Evolutionary conservation across 306 rosid species (phyloP).

Genomic region (Geum urbanum): DNA sequence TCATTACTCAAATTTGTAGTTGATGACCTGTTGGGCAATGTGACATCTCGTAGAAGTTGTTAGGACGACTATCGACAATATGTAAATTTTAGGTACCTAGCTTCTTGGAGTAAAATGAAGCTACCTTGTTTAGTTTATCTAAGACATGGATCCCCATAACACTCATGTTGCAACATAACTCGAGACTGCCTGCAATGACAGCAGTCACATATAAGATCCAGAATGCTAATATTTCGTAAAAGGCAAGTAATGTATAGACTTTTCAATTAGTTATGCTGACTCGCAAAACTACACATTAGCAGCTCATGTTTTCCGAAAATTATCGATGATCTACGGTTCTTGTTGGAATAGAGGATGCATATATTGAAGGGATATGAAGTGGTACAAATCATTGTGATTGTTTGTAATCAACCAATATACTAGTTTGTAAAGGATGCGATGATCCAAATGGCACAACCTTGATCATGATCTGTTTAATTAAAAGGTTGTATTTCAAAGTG

Average conservation of each 20-base stretch:
- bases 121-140: neutral
- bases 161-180: neutral
- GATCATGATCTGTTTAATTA: too few relatives aligned
- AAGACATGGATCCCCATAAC: slow-evolving; percentile 1
- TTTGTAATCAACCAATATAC: too few relatives aligned
- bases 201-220: neutral
- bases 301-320: too few relatives aligned
- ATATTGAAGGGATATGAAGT: too few relatives aligned
- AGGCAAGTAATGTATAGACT: neutral
- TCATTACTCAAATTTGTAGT: neutral
- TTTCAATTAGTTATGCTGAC: neutral
- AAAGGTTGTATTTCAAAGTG: too few relatives aligned
- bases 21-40: neutral
- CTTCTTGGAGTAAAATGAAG: neutral
- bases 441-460: too few relatives aligned
- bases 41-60: neutral
- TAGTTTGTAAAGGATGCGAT: too few relatives aligned
- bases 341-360: too few relatives aligned
- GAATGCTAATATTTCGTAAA: neutral
- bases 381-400: too few relatives aligned
- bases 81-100: too few relatives aligned
- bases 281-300: neutral
- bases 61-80: too few relatives aligned
- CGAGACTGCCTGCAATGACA: neutral
- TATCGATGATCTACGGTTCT: too few relatives aligned